These are phyloP conservation scores for Nakazawaea anatomiae DNA, from an alignment of 805 yeast species.

Conservation along the genomic window DNA sequence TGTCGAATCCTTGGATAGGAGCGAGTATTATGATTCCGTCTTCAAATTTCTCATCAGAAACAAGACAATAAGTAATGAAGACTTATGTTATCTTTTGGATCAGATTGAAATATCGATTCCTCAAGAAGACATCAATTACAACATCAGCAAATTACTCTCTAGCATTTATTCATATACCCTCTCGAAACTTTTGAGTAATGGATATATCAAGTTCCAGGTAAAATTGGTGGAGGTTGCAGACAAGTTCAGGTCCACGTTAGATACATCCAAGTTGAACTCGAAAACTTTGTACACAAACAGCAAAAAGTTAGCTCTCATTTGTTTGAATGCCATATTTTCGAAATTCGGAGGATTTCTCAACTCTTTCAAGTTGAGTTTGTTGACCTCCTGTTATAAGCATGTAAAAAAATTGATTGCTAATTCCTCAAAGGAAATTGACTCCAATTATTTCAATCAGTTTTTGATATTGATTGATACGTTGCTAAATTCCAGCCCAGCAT, in stretches of 20 bases:
- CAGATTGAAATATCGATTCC: constrained; percentile 15
- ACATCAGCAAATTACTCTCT: constrained; percentile 19
- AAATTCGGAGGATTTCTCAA: constrained; percentile 29
- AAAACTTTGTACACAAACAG: constrained; percentile 25
- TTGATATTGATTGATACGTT: constrained; percentile 23
- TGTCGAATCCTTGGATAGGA: neutral
- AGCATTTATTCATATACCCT: constrained; percentile 17
- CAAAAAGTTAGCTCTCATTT: constrained; percentile 20
- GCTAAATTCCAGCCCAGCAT: constrained; percentile 19
- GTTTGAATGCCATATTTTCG: constrained; percentile 23
- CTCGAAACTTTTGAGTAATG: constrained; percentile 21
- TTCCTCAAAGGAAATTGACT: constrained; percentile 23
- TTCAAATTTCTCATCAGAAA: neutral
- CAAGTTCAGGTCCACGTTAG: neutral
- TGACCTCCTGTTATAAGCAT: constrained; percentile 24
- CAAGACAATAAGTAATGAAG: neutral
- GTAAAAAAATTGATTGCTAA: constrained; percentile 26
- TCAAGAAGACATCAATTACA: constrained; percentile 19
- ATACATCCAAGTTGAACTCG: constrained; percentile 5
- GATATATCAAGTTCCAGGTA: constrained; percentile 26
- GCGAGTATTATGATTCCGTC: neutral
- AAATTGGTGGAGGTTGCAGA: constrained; percentile 20
- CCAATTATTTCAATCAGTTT: constrained; percentile 25
- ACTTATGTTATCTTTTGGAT: constrained; percentile 13
- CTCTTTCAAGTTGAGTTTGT: constrained; percentile 20